A percentile compares a stretch with the other conserved stretches of the same genome.
Conservation (phyloP, 805 yeast species). For the Candida sakaeoensis region DNA sequence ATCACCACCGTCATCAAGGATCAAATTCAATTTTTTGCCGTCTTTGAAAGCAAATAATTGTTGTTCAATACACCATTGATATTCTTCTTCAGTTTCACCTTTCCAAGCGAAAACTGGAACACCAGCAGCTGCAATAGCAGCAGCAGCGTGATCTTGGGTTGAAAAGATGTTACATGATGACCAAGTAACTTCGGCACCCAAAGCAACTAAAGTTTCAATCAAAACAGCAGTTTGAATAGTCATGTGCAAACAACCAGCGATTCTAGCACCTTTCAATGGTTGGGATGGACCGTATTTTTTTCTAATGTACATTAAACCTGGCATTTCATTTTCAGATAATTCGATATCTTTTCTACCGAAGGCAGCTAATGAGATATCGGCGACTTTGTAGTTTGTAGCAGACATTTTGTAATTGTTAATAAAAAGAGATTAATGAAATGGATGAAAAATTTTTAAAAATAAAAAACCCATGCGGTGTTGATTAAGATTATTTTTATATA, state of each 20-base stretch:
- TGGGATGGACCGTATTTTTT: constrained; percentile 84
- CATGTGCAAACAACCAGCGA: constrained; percentile 99
- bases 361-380: constrained; percentile 97
- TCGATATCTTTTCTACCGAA: constrained; percentile 99
- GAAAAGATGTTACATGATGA: constrained; percentile 98
- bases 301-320: constrained; percentile 98
- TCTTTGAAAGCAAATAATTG: constrained; percentile 98
- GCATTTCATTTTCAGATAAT: constrained; percentile 98
- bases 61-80: constrained; percentile 98
- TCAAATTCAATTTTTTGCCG: constrained; percentile 89
- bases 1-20: constrained; percentile 99
- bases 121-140: constrained; percentile 99
- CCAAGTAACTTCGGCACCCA: constrained; percentile 99
- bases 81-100: constrained; percentile 99
- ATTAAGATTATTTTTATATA: too few relatives aligned
- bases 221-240: constrained; percentile 98
- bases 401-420: constrained; percentile 2
- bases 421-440: neutral
- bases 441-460: constrained; percentile 4
- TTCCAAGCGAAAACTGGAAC: constrained; percentile 99
- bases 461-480: neutral
- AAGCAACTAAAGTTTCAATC: constrained; percentile 93
- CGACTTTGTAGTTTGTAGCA: constrained; percentile 79
- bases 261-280: constrained; percentile 97
- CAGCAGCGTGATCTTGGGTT: constrained; percentile 99